Base-by-base conservation (phyloP, 352 stramenopile species). In the Phytopythium aichiense region DNA sequence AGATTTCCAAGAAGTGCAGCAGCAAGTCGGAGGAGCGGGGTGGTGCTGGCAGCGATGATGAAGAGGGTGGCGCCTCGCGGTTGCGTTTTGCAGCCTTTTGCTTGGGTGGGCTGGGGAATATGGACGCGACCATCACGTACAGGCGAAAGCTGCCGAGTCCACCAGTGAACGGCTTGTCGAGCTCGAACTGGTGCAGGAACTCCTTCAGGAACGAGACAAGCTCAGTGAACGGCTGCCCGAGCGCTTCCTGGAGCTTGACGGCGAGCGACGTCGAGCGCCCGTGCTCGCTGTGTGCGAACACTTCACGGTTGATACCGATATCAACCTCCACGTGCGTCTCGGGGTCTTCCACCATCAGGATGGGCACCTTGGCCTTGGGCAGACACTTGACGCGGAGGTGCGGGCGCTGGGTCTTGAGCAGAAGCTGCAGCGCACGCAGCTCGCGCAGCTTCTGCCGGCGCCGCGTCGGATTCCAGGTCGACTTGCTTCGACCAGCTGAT, bases 121-220 rank as follows among this genome's bases (percentile, higher is more conserved):
- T 69, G 52, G 74, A 84, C 11, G 81, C 81, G 23, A 92, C 78
- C 82, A 94, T 92, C 63, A 92, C 77, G 51, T 94, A 94, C 22
- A 94, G 65, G 3, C 85, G 77, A 60, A 87, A 94, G 66, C 85
- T 92, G 7, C 82, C 85, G 15, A 94, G 66, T 0, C 85, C 85
- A 18, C 82, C 85, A 12, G 82, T 91, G 60, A 88, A 92, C 8
- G 81, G 85, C 51, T 92, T 94, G 72, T 92, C 81, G 6, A 94
- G 67, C 3, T 87, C 77, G 31, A 88, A 88, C 56, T 92, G 79
- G 53, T 91, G 77, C 58, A 92, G 33, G 62, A 91, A 91, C 62
- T 92, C 82, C 61, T 92, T 92, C 15, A 94, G 56, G 40, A 91
- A 87, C 51, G 73, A 68, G 16, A 90, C 76, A 30, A 93, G 65